phyloP scores from a whole-genome alignment of 2,329 filamentous ascomycete species.

The Fusarium sulawesiense region DNA sequence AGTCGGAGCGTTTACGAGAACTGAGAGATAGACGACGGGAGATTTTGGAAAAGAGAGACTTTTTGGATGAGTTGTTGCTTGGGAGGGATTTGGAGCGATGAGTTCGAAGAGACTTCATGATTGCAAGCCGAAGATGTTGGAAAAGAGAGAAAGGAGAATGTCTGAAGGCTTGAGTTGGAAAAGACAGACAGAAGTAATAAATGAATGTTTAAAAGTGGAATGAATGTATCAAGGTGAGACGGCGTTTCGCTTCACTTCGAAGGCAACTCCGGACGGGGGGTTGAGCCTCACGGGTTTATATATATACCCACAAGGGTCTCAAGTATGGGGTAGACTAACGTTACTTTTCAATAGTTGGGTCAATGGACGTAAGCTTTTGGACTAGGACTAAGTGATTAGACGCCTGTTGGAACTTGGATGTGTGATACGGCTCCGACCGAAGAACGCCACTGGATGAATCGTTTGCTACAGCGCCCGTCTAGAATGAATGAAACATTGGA shows the following conservation, averaged over 20 bases:
- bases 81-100: constrained; percentile 34
- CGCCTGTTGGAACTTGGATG: background rate
- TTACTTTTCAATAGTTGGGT: background rate
- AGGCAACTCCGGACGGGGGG: background rate
- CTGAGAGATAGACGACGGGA: constrained; percentile 30
- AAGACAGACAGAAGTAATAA: background rate
- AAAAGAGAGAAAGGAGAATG: background rate
- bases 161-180: background rate
- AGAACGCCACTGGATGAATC: constrained; percentile 7
- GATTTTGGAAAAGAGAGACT: constrained; percentile 29
- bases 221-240: constrained; percentile 28
- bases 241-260: constrained; percentile 5
- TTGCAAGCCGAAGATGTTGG: background rate
- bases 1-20: constrained; percentile 10
- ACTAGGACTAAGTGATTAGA: background rate
- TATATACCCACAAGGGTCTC: constrained; percentile 11
- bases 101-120: constrained; percentile 29
- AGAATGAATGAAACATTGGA: background rate
- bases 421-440: constrained; percentile 26
- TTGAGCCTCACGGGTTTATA: constrained; percentile 24
- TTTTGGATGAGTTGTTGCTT: constrained; percentile 8
- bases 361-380: constrained; percentile 30
- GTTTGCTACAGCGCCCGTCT: background rate
- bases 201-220: constrained; percentile 2
- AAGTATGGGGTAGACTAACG: background rate